A percentile compares a stretch with the other conserved stretches of the same genome.
These are phyloP conservation scores for Trametes villosa DNA, from an alignment of 768 basidiomycete genomes.

Conservation along the genomic window DNA sequence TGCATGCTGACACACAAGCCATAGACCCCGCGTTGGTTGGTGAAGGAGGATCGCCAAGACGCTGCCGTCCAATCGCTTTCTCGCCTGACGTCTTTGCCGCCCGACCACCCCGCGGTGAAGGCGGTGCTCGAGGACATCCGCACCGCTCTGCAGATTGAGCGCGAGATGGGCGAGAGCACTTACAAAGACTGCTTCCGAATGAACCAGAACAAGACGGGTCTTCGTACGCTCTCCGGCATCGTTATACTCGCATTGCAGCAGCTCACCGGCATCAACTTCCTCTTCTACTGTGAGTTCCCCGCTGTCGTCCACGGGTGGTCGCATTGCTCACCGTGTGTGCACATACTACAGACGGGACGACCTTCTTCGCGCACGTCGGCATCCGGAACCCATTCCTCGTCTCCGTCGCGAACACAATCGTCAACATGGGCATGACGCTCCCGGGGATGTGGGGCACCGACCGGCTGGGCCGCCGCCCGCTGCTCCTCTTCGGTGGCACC, in stretches of 20 bases:
- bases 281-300: conserved; percentile 46
- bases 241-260: conserved; percentile 79
- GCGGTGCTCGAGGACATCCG: conserved; percentile 53
- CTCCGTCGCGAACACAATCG: conserved; percentile 68
- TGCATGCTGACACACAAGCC: background rate
- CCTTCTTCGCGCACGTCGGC: conserved; percentile 50
- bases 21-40: conserved; percentile 77
- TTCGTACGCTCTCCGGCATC: conserved; percentile 80
- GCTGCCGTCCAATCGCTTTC: conserved; percentile 61
- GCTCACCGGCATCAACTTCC: conserved; percentile 80
- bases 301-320: background rate
- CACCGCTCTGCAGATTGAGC: conserved; percentile 65
- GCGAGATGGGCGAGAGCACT: conserved; percentile 55
- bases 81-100: conserved; percentile 59
- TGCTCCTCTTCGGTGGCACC: conserved; percentile 76
- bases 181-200: conserved; percentile 67
- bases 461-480: conserved; percentile 75
- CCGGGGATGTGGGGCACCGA: conserved; percentile 83
- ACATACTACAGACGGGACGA: conserved; percentile 45
- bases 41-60: conserved; percentile 65
- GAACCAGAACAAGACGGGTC: conserved; percentile 57
- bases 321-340: background rate
- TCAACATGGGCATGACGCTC: conserved; percentile 78
- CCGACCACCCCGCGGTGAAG: conserved; percentile 55
- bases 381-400: conserved; percentile 54